Evolutionary conservation across 768 basidiomycete genomes (phyloP).

Genomic region (Pleurotus eryngii): DNA sequence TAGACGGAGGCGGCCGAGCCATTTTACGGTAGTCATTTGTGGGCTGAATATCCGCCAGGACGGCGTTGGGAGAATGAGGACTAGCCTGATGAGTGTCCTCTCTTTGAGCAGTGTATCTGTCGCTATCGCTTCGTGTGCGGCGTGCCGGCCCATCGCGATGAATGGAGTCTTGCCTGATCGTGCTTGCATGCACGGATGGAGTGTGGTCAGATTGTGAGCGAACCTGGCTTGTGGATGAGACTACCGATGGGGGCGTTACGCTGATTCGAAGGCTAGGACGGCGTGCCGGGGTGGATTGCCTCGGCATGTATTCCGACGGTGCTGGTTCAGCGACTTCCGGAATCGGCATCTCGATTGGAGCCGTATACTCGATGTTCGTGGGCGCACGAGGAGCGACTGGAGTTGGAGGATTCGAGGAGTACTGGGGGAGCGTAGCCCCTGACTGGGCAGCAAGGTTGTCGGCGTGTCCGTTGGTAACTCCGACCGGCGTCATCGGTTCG

Average conservation of each 20-base stretch:
- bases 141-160: background rate
- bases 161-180: background rate
- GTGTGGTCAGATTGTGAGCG: background rate
- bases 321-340: background rate
- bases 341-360: background rate
- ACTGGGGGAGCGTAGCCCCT: background rate
- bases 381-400: background rate
- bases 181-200: background rate
- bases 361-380: background rate
- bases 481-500: background rate
- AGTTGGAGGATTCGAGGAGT: background rate
- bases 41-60: background rate
- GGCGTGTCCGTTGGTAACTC: background rate
- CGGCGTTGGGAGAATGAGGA: background rate
- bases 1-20: background rate
- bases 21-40: conserved; percentile 5
- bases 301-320: background rate
- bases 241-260: background rate
- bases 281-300: background rate
- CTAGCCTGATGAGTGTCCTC: background rate
- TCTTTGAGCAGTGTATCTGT: background rate
- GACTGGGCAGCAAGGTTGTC: background rate
- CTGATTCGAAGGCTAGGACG: conserved; percentile 1
- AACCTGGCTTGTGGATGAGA: background rate
- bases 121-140: background rate